Percentiles rank a stretch among this genome's conserved stretches.
Conservation (phyloP, 139 green algal species). For the Chlamydomonas sphaeroides region DNA sequence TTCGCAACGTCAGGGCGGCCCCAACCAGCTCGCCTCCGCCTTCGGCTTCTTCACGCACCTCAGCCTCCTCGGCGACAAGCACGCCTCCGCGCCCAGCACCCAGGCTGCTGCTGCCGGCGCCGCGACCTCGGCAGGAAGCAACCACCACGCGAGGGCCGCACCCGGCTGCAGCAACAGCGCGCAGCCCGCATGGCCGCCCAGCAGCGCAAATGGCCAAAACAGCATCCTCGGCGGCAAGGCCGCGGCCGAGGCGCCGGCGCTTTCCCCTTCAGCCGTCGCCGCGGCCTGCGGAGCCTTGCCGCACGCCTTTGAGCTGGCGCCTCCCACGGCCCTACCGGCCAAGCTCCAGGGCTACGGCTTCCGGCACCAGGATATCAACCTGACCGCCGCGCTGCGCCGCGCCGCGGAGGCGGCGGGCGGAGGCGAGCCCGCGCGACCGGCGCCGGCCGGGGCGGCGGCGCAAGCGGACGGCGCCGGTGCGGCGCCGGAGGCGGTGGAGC, state of each 20-base stretch:
- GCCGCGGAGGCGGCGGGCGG: neutral
- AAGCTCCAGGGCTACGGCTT: slow-evolving; percentile 4
- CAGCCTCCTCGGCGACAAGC: neutral
- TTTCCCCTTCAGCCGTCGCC: neutral
- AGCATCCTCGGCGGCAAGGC: too few relatives aligned
- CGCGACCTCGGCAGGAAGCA: too few relatives aligned
- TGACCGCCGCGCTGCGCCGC: neutral
- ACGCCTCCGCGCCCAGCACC: neutral
- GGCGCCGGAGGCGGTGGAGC: neutral
- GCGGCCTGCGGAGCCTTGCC: neutral
- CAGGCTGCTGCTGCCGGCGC: neutral
- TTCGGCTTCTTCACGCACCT: neutral
- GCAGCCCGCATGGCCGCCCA: too few relatives aligned
- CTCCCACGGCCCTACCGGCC: neutral
- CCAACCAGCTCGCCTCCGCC: neutral
- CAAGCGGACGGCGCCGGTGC: too few relatives aligned
- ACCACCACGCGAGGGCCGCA: too few relatives aligned
- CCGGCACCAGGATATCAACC: neutral
- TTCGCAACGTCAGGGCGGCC: too few relatives aligned
- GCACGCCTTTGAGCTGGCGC: slow-evolving; percentile 8
- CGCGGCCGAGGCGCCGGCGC: too few relatives aligned
- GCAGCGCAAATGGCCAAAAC: too few relatives aligned
- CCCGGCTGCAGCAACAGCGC: too few relatives aligned
- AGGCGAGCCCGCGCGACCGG: neutral
- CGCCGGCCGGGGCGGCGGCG: neutral